Evolutionary conservation across 2,329 filamentous ascomycete genomes (phyloP).

Genomic region (Exophiala aquamarina): DNA sequence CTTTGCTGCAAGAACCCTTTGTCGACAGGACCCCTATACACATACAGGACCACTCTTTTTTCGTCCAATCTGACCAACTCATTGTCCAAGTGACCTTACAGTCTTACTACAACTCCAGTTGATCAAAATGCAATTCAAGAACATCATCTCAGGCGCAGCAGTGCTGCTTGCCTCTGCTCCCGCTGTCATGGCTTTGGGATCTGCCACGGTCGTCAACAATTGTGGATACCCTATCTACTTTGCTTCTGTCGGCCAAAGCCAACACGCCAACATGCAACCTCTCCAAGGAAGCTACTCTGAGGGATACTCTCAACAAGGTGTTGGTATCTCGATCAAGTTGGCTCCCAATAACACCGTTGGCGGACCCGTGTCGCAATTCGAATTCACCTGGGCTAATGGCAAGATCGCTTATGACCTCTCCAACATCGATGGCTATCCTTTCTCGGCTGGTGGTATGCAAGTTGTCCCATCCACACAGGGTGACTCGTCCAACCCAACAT

Average conservation of each 20-base stretch:
- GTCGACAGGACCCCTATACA: constrained; percentile 14
- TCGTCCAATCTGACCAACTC: constrained; percentile 3
- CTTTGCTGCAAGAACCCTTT: constrained; percentile 28
- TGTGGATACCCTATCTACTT: constrained; percentile 39
- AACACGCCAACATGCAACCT: constrained; percentile 32
- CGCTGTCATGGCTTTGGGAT: constrained; percentile 35
- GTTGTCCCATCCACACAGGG: constrained; percentile 25
- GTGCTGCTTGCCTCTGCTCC: constrained; percentile 35
- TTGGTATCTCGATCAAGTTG: constrained; percentile 44
- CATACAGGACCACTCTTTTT: constrained; percentile 18
- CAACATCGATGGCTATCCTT: constrained; percentile 44
- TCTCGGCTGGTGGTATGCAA: constrained; percentile 31
- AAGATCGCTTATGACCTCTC: constrained; percentile 44
- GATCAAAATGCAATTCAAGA: constrained; percentile 36
- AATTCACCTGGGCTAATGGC: constrained; percentile 40
- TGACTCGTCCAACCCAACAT: constrained; percentile 26
- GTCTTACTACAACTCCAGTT: constrained; percentile 15
- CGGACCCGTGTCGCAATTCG: constrained; percentile 39
- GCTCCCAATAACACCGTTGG: constrained; percentile 37
- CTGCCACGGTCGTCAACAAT: constrained; percentile 41
- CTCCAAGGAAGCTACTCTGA: constrained; percentile 38
- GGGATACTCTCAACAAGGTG: constrained; percentile 34
- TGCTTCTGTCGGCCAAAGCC: constrained; percentile 38
- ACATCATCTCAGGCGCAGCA: constrained; percentile 30
- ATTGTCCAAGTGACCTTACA: constrained; percentile 10